Percentiles rank a stretch among this genome's conserved stretches.
These are phyloP conservation scores for Danielia oregonensis DNA, from an alignment of 805 yeast genomes.

Conservation along the genomic window DNA sequence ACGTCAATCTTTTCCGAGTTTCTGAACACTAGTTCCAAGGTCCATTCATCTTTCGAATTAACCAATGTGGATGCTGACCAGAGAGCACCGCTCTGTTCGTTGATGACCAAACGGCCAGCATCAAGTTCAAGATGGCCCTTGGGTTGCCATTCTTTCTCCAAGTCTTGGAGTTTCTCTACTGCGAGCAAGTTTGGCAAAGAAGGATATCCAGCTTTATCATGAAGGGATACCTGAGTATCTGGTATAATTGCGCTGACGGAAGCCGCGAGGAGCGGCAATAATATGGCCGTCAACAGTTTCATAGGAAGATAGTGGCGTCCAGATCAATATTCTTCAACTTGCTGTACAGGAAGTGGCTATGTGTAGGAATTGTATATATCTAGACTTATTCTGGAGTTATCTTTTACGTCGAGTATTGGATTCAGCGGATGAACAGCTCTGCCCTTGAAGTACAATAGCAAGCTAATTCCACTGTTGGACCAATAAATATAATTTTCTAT, in stretches of 20 bases:
- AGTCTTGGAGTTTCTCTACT: slow-evolving; percentile 20
- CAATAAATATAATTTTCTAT: too few species aligned
- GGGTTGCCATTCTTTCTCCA: slow-evolving; percentile 36
- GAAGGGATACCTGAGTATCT: slow-evolving; percentile 10
- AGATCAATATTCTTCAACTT: too few species aligned
- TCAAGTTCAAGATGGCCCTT: slow-evolving; percentile 37
- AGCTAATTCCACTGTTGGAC: too few species aligned
- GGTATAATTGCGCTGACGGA: slow-evolving; percentile 13
- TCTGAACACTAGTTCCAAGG: slow-evolving; percentile 62
- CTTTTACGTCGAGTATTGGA: too few species aligned
- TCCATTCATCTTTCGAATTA: slow-evolving; percentile 38
- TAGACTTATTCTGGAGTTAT: too few species aligned
- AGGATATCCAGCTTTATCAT: slow-evolving; percentile 9
- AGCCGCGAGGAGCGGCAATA: slow-evolving; percentile 1
- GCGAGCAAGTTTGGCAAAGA: slow-evolving; percentile 39
- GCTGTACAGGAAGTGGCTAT: too few species aligned
- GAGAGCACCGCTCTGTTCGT: slow-evolving; percentile 39
- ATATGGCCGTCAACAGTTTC: too few species aligned
- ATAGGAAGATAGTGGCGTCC: too few species aligned
- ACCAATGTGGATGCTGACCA: slow-evolving; percentile 36
- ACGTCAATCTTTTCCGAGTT: slow-evolving; percentile 44
- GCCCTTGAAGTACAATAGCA: too few species aligned
- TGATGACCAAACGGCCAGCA: slow-evolving; percentile 49
- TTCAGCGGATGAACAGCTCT: too few species aligned
- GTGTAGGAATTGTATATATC: too few species aligned